phyloP scores from a whole-genome alignment of 2,329 filamentous ascomycete species.

The Fusarium tanahbumbuense region DNA sequence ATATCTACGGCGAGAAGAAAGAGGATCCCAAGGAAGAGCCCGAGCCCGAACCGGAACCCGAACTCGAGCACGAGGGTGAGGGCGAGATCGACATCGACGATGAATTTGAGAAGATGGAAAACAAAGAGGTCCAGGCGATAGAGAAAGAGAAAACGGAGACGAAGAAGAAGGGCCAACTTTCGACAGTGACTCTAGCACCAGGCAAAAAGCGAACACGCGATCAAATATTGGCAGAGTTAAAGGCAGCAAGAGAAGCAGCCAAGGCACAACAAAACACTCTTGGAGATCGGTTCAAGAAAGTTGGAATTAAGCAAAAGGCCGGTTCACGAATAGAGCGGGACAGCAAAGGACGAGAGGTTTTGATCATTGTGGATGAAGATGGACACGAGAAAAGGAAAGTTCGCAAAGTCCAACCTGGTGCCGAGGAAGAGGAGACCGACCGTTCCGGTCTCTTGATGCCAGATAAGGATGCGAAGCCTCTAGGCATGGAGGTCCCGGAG shows the following conservation, averaged over 20 bases:
- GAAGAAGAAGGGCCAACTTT: constrained; percentile 71
- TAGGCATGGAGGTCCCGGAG: constrained; percentile 75
- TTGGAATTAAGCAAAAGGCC: constrained; percentile 65
- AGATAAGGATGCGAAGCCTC: constrained; percentile 66
- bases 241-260: constrained; percentile 70
- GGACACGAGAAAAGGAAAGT: constrained; percentile 75
- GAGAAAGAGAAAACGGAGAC: constrained; percentile 59
- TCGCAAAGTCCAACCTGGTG: constrained; percentile 61
- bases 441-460: constrained; percentile 62
- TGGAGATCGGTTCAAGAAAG: constrained; percentile 72
- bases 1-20: constrained; percentile 64
- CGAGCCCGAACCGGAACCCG: constrained; percentile 42
- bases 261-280: constrained; percentile 65
- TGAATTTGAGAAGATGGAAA: constrained; percentile 70
- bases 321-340: constrained; percentile 71
- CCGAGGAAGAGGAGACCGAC: constrained; percentile 53
- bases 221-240: constrained; percentile 75
- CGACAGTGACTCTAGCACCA: constrained; percentile 62
- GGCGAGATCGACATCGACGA: constrained; percentile 67
- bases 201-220: constrained; percentile 73
- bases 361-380: constrained; percentile 74
- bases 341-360: constrained; percentile 69
- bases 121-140: constrained; percentile 64
- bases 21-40: constrained; percentile 46
- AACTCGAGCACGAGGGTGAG: constrained; percentile 41